phyloP scores from a whole-genome alignment of 2,329 filamentous ascomycete genomes.

The Penicillium sp. region DNA sequence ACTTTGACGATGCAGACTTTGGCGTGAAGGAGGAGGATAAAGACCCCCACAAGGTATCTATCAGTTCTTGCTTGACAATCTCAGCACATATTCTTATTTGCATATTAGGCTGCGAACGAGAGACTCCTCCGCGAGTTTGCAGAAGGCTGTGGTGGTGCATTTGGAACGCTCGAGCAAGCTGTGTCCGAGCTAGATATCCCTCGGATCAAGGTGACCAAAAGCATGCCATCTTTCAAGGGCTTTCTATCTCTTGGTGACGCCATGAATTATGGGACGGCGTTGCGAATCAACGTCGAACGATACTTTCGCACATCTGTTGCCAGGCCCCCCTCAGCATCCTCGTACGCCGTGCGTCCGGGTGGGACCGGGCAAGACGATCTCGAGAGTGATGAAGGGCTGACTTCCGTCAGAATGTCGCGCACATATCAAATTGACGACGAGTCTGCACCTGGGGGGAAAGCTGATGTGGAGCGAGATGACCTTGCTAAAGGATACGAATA shows the following conservation, averaged over 20 bases:
- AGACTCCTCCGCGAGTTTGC: constrained; percentile 57
- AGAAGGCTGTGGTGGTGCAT: constrained; percentile 63
- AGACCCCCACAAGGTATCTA: constrained; percentile 58
- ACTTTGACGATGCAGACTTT: constrained; percentile 87
- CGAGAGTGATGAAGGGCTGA: constrained; percentile 45
- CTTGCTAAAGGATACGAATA: constrained; percentile 94
- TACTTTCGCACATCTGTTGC: constrained; percentile 83
- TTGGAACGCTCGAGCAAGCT: constrained; percentile 81
- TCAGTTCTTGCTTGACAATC: background rate
- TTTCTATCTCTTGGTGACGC: constrained; percentile 72
- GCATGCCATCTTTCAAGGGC: constrained; percentile 74
- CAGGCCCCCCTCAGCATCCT: constrained; percentile 67
- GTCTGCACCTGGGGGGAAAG: constrained; percentile 67
- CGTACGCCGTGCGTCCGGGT: constrained; percentile 57
- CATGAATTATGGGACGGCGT: constrained; percentile 63
- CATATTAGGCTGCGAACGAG: constrained; percentile 63
- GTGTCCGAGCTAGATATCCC: constrained; percentile 74
- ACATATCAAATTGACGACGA: constrained; percentile 76
- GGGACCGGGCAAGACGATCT: constrained; percentile 41
- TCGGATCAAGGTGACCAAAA: constrained; percentile 66
- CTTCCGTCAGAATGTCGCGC: constrained; percentile 68
- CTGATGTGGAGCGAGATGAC: constrained; percentile 72
- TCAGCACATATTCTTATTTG: background rate
- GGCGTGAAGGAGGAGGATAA: constrained; percentile 93
- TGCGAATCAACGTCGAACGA: constrained; percentile 80